Conservation (phyloP, 805 yeast species). For the Grigorovia humatica region DNA sequence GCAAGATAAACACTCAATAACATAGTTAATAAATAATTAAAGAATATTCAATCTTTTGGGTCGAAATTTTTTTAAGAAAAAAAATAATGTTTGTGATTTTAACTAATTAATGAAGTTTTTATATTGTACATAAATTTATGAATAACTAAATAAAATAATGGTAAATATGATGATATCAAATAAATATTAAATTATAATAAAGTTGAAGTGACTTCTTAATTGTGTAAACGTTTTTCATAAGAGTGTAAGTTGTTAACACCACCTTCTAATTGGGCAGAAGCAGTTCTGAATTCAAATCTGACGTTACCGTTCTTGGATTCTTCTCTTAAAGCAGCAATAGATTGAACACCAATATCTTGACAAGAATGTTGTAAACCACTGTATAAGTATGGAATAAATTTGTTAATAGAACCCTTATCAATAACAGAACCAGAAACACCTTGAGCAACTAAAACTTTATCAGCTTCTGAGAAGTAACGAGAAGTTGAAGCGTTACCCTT, state of each 20-base stretch:
- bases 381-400: slow-evolving; percentile 88
- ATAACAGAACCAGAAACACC: slow-evolving; percentile 97
- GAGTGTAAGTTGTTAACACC: slow-evolving; percentile 95
- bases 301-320: slow-evolving; percentile 57
- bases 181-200: not conserved
- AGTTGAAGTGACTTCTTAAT: slow-evolving; percentile 39
- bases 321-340: slow-evolving; percentile 52
- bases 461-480: slow-evolving; percentile 94
- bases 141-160: not conserved
- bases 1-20: not conserved
- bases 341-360: slow-evolving; percentile 88
- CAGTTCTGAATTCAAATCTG: slow-evolving; percentile 95
- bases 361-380: slow-evolving; percentile 97
- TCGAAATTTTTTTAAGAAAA: no score
- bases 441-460: slow-evolving; percentile 93
- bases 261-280: slow-evolving; percentile 98
- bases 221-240: slow-evolving; percentile 94
- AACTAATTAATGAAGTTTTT: not conserved
- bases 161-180: not conserved
- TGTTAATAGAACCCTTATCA: slow-evolving; percentile 91
- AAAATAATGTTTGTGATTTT: not conserved
- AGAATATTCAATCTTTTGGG: no score
- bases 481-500: slow-evolving; percentile 96
- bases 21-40: not conserved
- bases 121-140: not conserved